Conservation (phyloP, 1,284 basidiomycete species). For the Rhodotorula glutinis region DNA sequence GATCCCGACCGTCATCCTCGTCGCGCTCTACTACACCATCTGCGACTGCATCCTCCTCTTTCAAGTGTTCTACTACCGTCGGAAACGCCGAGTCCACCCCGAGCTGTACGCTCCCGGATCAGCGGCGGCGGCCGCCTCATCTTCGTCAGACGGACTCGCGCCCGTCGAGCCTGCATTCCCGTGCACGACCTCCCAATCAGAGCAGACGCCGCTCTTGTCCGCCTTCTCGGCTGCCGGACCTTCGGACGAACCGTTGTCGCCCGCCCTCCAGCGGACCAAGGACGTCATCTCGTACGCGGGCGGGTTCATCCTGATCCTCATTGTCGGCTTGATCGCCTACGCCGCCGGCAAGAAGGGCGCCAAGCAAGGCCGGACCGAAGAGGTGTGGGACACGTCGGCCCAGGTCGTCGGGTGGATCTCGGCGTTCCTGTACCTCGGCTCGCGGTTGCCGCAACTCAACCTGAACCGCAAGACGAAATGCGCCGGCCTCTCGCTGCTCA, state of each 20-base stretch:
- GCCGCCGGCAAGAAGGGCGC: slow-evolving; percentile 12
- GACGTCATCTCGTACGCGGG: slow-evolving; percentile 33
- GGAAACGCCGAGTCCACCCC: slow-evolving; percentile 38
- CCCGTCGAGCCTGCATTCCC: not conserved
- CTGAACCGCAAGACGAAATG: slow-evolving; percentile 44
- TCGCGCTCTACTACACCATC: slow-evolving; percentile 33
- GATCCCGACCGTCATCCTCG: slow-evolving; percentile 40
- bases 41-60: slow-evolving; percentile 44
- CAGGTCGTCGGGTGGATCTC: slow-evolving; percentile 44
- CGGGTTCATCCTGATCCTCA: slow-evolving; percentile 36
- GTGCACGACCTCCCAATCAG: not conserved
- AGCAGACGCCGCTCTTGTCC: slow-evolving; percentile 35
- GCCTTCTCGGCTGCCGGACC: slow-evolving; percentile 36
- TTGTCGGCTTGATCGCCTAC: slow-evolving; percentile 38
- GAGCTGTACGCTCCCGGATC: slow-evolving; percentile 28
- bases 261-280: slow-evolving; percentile 15
- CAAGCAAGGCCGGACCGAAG: slow-evolving; percentile 20
- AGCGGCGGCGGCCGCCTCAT: not conserved
- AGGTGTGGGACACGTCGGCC: slow-evolving; percentile 43
- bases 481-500: slow-evolving; percentile 42
- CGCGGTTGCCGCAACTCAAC: slow-evolving; percentile 40
- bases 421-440: slow-evolving; percentile 43
- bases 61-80: slow-evolving; percentile 42
- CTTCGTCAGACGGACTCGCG: slow-evolving; percentile 5
- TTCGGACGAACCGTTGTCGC: slow-evolving; percentile 11